Conservation (phyloP, 257 asterid species). For the Hygrophila difformis region DNA sequence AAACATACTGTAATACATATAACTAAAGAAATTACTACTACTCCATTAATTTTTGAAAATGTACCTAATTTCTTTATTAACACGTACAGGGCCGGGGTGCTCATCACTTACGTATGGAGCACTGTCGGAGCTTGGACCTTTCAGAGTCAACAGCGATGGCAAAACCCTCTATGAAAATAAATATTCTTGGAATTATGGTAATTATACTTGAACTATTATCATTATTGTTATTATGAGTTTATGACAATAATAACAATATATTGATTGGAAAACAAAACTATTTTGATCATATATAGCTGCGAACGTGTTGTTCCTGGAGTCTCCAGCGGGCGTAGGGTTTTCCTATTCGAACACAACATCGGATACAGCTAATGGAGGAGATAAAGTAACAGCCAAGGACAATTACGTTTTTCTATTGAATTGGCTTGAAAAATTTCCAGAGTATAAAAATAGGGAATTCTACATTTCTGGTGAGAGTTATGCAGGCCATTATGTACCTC, state of each 20-base stretch:
- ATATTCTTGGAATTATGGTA: constrained; percentile 76
- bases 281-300: constrained; percentile 32
- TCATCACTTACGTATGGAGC: no score
- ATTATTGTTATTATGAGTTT: no score
- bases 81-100: no score
- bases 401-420: constrained; percentile 45
- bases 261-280: neutral
- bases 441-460: constrained; percentile 42
- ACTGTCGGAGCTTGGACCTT: constrained; percentile 88
- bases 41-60: no score
- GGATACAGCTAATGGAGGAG: constrained; percentile 38
- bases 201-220: neutral
- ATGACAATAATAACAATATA: no score
- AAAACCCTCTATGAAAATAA: constrained; percentile 65
- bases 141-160: constrained; percentile 76
- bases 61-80: no score
- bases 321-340: constrained; percentile 90
- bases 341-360: constrained; percentile 63
- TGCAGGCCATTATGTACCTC: constrained; percentile 78
- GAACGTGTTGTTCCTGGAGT: constrained; percentile 68
- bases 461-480: constrained; percentile 64
- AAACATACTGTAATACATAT: no score
- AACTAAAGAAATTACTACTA: no score
- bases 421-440: constrained; percentile 64
- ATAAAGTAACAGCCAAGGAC: constrained; percentile 42